These are phyloP conservation scores for Bombardia bombarda DNA, from an alignment of 495 filamentous ascomycete genomes.

Conservation along the genomic window DNA sequence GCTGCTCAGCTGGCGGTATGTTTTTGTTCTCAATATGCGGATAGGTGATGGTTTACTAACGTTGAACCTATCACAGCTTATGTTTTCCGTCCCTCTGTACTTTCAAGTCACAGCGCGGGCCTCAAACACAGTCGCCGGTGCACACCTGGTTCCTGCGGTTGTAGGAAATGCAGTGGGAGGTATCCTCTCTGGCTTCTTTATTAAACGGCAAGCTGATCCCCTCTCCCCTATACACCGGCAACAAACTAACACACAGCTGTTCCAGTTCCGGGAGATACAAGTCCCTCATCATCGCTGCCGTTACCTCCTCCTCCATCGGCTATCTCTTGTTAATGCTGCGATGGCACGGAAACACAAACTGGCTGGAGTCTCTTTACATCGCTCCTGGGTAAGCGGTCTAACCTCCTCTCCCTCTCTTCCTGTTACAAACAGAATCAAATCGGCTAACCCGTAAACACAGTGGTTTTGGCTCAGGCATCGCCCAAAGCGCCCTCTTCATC, in stretches of 20 bases:
- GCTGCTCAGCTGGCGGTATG: constrained; percentile 50
- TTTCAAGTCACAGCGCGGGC: constrained; percentile 55
- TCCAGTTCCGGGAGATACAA: constrained; percentile 54
- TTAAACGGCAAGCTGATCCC: constrained; percentile 29
- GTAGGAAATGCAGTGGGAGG: constrained; percentile 58
- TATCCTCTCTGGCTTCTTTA: constrained; percentile 49
- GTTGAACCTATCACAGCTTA: constrained; percentile 38
- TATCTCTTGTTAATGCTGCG: constrained; percentile 49
- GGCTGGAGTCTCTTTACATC: constrained; percentile 56
- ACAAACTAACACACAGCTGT: neutral
- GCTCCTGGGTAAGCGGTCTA: constrained; percentile 43
- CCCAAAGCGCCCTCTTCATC: constrained; percentile 46
- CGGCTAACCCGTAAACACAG: constrained; percentile 16
- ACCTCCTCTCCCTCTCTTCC: constrained; percentile 13
- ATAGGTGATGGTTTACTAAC: neutral
- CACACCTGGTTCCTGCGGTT: constrained; percentile 57
- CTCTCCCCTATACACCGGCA: too few species aligned
- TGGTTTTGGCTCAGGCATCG: constrained; percentile 48
- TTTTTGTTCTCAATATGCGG: constrained; percentile 10
- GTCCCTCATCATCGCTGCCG: constrained; percentile 41
- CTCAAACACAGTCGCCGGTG: constrained; percentile 49
- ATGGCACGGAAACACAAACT: constrained; percentile 56
- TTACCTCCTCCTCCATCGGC: constrained; percentile 37
- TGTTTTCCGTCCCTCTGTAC: constrained; percentile 58
- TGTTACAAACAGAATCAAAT: neutral